Evolutionary conservation across 108 stramenopile genomes (phyloP), one percentile per base, ranked within the genome.

Genomic region (Cyclostephanos tholiformis): DNA sequence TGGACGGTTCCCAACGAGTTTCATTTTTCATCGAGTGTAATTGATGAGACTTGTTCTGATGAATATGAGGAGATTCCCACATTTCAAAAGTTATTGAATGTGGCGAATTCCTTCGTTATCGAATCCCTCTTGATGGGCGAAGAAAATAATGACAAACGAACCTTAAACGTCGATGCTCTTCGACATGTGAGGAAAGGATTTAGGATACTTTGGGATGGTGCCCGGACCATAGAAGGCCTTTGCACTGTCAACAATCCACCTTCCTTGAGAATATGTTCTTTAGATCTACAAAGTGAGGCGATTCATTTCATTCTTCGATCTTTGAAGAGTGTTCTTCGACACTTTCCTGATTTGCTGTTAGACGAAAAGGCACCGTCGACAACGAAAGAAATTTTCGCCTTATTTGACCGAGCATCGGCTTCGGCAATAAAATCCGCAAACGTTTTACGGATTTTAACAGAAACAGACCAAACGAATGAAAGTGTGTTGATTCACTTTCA

Each of bases 171-270:
- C 4, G 74, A 74, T 59, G 64, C 57, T 6, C 14, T 72, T 51
- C 65, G 65, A 8, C 71, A 70, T 63, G 78, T 66, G 16, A 79
- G 62, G 52, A 67, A 71, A 36, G 71, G 63, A 51, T 79, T 68
- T 59, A 71, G 78, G 13, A 48, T 79, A 41, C 29, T 79, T 32
- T 79, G 78, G 78, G 78, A 79, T 62, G 78, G 78, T 26, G 78
- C 67, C 16, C 39, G 60, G 20, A 68, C 46, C 26, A 39, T 69
- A 4, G 67, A 76, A 52, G 49, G 39, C 16, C 36, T 63, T 56
- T 57, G 38, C 48, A 27, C 60, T 25, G 57, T 43, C 19, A 48
- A 65, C 14, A 63, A 69, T 46, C n/a, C 60, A 6, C 14, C 41
- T 38, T 9, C 59, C 13, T 48, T 63, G 53, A 66, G 36, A 52